Base-by-base conservation (phyloP, 306 rosid species). In the Vigna mungo region DNA sequence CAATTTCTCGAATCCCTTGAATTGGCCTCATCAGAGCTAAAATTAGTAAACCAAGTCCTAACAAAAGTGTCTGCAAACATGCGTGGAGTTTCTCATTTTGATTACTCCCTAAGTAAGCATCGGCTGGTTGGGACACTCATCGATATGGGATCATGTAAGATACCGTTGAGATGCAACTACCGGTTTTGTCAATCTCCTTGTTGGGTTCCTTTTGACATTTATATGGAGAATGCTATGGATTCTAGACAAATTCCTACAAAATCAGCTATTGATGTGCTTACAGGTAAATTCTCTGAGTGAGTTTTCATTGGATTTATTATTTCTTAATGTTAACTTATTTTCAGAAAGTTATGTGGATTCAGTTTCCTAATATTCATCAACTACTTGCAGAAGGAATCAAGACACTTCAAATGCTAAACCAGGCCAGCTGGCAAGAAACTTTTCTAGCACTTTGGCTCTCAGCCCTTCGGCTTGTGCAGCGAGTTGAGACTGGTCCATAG, bases 381-480 rank as follows among this genome's bases (percentile, higher is more conserved):
- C 83, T 81, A 76, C 78, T 72, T 87, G 91, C 97, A 91, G 97
- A 88, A 68, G 84, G 9, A 82, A 85, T 84, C 83, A 85, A 74
- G 88, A 84, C 88, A 20, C 90, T 88, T 52, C 93, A 84, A 84
- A 83, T 75, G 84, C 58, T 88, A 79, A 89, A 92, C 89, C 91
- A 88, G 87, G 90, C 97, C 75, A 88, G 86, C 79, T 92, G 97
- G 95, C 95, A 92, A 71, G 95, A 88, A 79, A 88, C 97, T 63
- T 88, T 92, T 83, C 83, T 88, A 49, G 97, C 93, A 14, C 87
- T 92, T 68, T 92, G 97, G 97, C 90, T 92, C 68, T 88, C 97
- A 74, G 95, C 97, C 69, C 97, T 92, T 83, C 90, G 91, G 61
- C 95, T 92, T 85, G 97, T 92, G 85, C 95, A 92, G 80, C 88